Percentiles rank a stretch among this genome's conserved stretches.
Conservation (phyloP, 768 basidiomycete genomes). For the Lactarius psammicola region DNA sequence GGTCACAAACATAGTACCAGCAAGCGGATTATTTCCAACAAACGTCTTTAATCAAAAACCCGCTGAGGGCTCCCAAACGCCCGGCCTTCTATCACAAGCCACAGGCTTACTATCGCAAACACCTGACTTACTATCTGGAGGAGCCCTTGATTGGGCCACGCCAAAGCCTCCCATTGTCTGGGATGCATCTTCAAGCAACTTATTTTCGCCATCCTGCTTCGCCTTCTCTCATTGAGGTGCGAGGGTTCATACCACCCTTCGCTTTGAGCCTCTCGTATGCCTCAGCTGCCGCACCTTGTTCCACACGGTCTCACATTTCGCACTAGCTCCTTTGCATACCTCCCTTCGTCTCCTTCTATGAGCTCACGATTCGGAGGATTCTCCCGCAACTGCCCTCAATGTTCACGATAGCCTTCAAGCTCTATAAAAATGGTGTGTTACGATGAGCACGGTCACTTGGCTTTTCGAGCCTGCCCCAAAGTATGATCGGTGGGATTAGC, state of each 20-base stretch:
- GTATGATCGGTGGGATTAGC: conserved; percentile 7
- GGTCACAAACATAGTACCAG: conserved; percentile 1
- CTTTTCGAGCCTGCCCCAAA: conserved; percentile 14
- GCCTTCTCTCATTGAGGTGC: conserved; percentile 11
- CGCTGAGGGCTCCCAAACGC: neutral
- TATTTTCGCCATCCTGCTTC: neutral
- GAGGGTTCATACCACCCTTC: conserved; percentile 8
- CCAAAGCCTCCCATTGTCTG: conserved; percentile 5
- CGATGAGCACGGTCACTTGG: conserved; percentile 11
- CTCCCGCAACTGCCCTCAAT: conserved; percentile 13
- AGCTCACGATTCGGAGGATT: conserved; percentile 15
- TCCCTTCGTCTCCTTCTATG: conserved; percentile 14
- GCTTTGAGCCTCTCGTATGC: conserved; percentile 11
- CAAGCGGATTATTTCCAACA: neutral
- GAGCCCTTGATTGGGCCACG: neutral
- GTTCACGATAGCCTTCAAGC: conserved; percentile 1
- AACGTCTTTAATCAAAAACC: neutral
- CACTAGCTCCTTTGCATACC: conserved; percentile 13
- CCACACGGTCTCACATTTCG: neutral
- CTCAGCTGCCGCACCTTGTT: neutral
- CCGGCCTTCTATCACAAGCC: conserved; percentile 6
- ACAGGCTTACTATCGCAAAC: neutral
- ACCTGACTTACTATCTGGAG: conserved; percentile 3
- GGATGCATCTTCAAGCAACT: conserved; percentile 8
- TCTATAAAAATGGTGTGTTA: conserved; percentile 14